Conservation (phyloP, 2,329 filamentous ascomycete genomes). For the Tolypocladium pustulatum region DNA sequence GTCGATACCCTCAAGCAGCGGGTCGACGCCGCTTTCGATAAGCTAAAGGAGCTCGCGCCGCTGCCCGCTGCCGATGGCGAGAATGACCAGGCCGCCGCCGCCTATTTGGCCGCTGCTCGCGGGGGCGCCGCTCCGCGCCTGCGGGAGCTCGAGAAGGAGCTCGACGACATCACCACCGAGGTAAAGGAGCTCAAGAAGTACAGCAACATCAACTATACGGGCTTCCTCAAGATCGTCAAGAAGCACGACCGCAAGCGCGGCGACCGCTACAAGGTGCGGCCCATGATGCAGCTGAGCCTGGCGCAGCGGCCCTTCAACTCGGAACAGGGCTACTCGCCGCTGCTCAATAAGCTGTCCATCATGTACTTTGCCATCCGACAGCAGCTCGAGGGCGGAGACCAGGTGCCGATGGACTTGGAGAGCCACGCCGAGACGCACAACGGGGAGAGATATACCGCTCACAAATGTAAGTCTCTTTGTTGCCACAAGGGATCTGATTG, state of each 20-base stretch:
- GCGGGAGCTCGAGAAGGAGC: conserved; percentile 63
- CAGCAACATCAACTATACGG: conserved; percentile 93
- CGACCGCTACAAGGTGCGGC: conserved; percentile 74
- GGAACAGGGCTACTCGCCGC: conserved; percentile 75
- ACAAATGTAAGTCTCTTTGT: conserved; percentile 61
- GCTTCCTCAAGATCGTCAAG: conserved; percentile 96
- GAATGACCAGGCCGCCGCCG: conserved; percentile 7
- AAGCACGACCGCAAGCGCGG: conserved; percentile 96
- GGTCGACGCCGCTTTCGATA: conserved; percentile 48
- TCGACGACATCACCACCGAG: conserved; percentile 82
- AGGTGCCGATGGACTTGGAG: conserved; percentile 34
- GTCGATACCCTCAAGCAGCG: conserved; percentile 47
- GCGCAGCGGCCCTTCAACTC: conserved; percentile 90
- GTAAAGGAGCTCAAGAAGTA: conserved; percentile 91
- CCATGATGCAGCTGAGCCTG: conserved; percentile 82
- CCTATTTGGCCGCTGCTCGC: conserved; percentile 15
- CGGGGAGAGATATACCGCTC: conserved; percentile 67
- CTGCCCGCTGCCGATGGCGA: conserved; percentile 34
- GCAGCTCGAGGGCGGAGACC: conserved; percentile 54
- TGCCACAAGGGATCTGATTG: neutral
- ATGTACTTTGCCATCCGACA: conserved; percentile 95
- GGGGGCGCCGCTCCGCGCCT: conserved; percentile 43
- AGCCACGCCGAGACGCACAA: conserved; percentile 47
- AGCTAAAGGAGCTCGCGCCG: conserved; percentile 72
- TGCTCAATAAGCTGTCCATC: conserved; percentile 82